A percentile compares a stretch with the other conserved stretches of the same genome.
Conservation (phyloP, 805 yeast species). For the Vanderwaltozyma verrucispora region DNA sequence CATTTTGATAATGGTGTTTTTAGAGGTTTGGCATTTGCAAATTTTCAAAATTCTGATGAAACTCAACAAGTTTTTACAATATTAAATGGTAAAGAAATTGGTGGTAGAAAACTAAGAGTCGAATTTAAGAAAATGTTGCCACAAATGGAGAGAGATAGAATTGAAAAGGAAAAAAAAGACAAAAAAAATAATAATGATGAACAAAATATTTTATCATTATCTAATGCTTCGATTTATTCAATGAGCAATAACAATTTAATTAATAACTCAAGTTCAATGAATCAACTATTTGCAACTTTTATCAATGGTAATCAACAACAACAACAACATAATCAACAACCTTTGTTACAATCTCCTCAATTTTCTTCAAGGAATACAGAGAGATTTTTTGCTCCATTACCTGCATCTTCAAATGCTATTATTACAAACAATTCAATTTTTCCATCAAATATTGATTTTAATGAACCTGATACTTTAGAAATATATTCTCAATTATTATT, state of each 20-base stretch:
- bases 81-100: conserved; percentile 88
- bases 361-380: conserved; percentile 26
- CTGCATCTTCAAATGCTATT: conserved; percentile 27
- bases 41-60: conserved; percentile 89
- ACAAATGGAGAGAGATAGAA: conserved; percentile 82
- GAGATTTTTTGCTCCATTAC: conserved; percentile 46
- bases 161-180: conserved; percentile 91
- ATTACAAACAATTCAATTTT: conserved; percentile 34
- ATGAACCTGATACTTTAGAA: conserved; percentile 83
- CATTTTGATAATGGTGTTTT: conserved; percentile 99
- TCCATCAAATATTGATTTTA: conserved; percentile 67
- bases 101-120: conserved; percentile 88
- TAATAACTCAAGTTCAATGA: conserved; percentile 2
- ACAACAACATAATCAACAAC: too few relatives aligned
- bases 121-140: conserved; percentile 98
- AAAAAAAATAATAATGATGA: conserved; percentile 94
- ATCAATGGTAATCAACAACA: conserved; percentile 12
- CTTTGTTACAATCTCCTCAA: background rate
- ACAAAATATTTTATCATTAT: conserved; percentile 56
- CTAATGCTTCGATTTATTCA: conserved; percentile 59
- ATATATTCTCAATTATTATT: conserved; percentile 72
- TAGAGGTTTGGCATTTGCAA: conserved; percentile 95
- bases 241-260: conserved; percentile 15
- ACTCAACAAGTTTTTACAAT: conserved; percentile 79
- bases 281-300: conserved; percentile 13